These are phyloP conservation scores for Leccinellum luteum DNA, from an alignment of 768 basidiomycete species.

Conservation along the genomic window DNA sequence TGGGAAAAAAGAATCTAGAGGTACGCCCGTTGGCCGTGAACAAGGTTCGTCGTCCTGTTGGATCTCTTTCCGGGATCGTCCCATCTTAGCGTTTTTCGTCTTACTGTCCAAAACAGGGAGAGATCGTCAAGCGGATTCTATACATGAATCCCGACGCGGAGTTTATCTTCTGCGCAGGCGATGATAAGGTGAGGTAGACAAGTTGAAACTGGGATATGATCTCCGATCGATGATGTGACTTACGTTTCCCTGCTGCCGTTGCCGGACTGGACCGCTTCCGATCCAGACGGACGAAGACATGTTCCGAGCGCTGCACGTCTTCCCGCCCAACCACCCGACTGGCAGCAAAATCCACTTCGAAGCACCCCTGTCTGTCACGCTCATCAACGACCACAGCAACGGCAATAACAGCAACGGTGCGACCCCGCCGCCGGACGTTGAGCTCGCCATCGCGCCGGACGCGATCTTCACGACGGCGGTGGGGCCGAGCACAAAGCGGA, in stretches of 20 bases:
- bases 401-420: slow-evolving; percentile 1
- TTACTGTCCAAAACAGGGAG: slow-evolving; percentile 48
- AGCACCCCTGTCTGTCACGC: slow-evolving; percentile 51
- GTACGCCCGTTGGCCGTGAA: slow-evolving; percentile 94
- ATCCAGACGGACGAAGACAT: slow-evolving; percentile 95
- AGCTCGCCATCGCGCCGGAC: slow-evolving; percentile 63
- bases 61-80: not conserved
- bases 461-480: slow-evolving; percentile 90
- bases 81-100: not conserved
- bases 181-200: slow-evolving; percentile 73
- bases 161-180: slow-evolving; percentile 96
- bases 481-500: slow-evolving; percentile 87
- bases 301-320: slow-evolving; percentile 85
- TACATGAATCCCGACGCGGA: slow-evolving; percentile 93
- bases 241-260: slow-evolving; percentile 2
- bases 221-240: not conserved
- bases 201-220: not conserved
- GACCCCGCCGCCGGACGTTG: slow-evolving; percentile 45
- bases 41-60: slow-evolving; percentile 49
- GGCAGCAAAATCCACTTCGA: slow-evolving; percentile 48
- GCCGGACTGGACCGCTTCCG: not conserved
- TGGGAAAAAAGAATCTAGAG: slow-evolving; percentile 98
- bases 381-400: slow-evolving; percentile 23
- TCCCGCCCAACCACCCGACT: slow-evolving; percentile 36
- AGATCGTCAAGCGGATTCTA: slow-evolving; percentile 93